Conservation (phyloP, 2,329 filamentous ascomycete species). For the Neofusicoccum parvum region DNA sequence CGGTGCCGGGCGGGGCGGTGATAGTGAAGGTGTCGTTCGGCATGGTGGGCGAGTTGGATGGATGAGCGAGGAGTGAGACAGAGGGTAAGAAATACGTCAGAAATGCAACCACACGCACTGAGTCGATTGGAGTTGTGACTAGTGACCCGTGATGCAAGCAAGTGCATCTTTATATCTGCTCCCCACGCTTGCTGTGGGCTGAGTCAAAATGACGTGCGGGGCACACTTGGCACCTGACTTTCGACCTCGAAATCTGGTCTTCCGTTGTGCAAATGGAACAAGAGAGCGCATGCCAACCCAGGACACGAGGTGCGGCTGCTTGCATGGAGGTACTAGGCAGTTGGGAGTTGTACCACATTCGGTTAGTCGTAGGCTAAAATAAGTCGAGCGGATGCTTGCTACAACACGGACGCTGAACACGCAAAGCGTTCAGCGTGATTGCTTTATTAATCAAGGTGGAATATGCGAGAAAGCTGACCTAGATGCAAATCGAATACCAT, state of each 20-base stretch:
- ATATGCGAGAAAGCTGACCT: too few species aligned
- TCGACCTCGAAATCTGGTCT: background rate
- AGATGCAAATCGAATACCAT: too few species aligned
- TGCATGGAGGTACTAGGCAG: too few species aligned
- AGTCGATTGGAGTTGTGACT: background rate
- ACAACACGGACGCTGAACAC: too few species aligned
- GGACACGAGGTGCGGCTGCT: background rate
- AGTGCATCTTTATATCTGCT: background rate
- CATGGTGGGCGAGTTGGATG: background rate
- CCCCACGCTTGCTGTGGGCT: background rate
- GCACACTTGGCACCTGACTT: background rate
- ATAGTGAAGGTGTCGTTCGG: constrained; percentile 23
- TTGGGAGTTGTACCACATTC: too few species aligned
- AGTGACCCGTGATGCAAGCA: background rate
- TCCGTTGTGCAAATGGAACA: background rate
- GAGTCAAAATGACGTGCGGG: constrained; percentile 4
- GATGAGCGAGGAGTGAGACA: background rate
- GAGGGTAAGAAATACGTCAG: background rate
- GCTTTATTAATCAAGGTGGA: too few species aligned
- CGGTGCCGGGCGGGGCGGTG: constrained; percentile 59
- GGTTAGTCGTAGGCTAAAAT: background rate
- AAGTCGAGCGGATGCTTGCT: background rate
- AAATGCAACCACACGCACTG: background rate
- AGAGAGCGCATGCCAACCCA: background rate
- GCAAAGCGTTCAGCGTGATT: too few species aligned